Evolutionary conservation across 2,329 filamentous ascomycete genomes (phyloP), one percentile per base, ranked within the genome.

Genomic region (Lomentospora prolificans): DNA sequence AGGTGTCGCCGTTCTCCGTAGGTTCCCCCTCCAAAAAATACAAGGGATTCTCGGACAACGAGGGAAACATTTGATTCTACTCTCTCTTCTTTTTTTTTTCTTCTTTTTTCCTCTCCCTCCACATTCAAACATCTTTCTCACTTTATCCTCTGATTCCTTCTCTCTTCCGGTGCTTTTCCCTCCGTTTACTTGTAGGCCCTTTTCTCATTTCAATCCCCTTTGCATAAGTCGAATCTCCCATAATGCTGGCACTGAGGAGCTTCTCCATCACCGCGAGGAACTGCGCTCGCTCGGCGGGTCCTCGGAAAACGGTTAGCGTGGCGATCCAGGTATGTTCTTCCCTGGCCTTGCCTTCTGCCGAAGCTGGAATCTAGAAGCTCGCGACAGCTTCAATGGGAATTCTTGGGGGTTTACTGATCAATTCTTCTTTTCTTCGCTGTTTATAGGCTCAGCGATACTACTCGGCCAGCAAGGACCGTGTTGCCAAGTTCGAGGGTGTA

Each of bases 401-500:
- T 2, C 2, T 17, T 41, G n/a, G 5, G 22, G 44, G 44, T 17
- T 10, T 22, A 22, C 24, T 48, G 44, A 19, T 12, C 17, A 22
- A 22, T 22, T 48, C 3, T 5, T 17, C 6, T 2, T 39, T 48
- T 28, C 6, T 48, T 53, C 50, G 17, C 30, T 33, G 7, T 53
- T 30, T 25, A 25, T 12, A 55, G 53, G 28, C 33, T 7, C 53
- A 41, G 41, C 44, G 53, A 44, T 50, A 31, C 53, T 55, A 55
- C 24, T 44, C 53, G 10, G 17, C 53, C 28, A 25, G 44, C 44
- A 48, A 55, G 53, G 41, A 88, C 44, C 82, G 82, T 65, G 90
- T 97, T 66, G 94, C 91, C 72, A 89, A 94, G 78, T 99, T 96
- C 79, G 86, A 89, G 67, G 94, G 92, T 64, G 80, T 83, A 70